Evolutionary conservation across 2,329 filamentous ascomycete genomes (phyloP), one percentile per base, ranked within the genome.

Genomic region (Xylariaceae sp.): DNA sequence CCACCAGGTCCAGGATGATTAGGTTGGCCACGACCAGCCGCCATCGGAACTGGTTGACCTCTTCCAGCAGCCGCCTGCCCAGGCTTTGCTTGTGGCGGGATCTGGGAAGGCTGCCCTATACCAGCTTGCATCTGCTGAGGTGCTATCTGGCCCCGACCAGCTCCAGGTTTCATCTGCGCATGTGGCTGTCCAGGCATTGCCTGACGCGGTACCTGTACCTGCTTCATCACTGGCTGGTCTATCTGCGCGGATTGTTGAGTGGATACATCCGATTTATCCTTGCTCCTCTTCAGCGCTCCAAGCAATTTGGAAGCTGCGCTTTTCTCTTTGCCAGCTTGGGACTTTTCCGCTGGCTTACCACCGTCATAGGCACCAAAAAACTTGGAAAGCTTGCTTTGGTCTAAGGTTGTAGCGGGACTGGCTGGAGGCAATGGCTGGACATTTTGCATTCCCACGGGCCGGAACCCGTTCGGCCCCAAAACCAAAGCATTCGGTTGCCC

Each of bases 251-350:
- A 49, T 37, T 33, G 49, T 10, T 53, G 48, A n/a, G n/a, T n/a
- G n/a, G n/a, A n/a, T n/a, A n/a, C n/a, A n/a, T n/a, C n/a, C n/a
- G n/a, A n/a, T n/a, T n/a, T n/a, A n/a, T n/a, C n/a, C 38, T 58
- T 64, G 3, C 44, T 52, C 22, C 61, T 55, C 39, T 60, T 64
- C 33, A 65, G 60, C 4, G 61, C 60, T 16, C 55, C 49, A 3
- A 63, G 46, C 11, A 65, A 46, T 44, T 60, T 64, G 4, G 57
- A 57, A 7, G 57, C 57, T 0, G 55, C 57, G n/a, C 53, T 61
- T 49, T 63, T 61, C 34, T 63, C 58, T 25, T 60, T 63, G 6
- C 37, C 29, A 2, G 52, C 47, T 33, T 54, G 54, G 12, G 52
- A 40, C 17, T 49, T 50, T 6, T 29, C 36, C 7, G 55, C 36